Percentiles rank a stretch among this genome's conserved stretches.
Evolutionary conservation across 192 early-diverging fungal genomes (phyloP).

Genomic region (Coemansia sp.): DNA sequence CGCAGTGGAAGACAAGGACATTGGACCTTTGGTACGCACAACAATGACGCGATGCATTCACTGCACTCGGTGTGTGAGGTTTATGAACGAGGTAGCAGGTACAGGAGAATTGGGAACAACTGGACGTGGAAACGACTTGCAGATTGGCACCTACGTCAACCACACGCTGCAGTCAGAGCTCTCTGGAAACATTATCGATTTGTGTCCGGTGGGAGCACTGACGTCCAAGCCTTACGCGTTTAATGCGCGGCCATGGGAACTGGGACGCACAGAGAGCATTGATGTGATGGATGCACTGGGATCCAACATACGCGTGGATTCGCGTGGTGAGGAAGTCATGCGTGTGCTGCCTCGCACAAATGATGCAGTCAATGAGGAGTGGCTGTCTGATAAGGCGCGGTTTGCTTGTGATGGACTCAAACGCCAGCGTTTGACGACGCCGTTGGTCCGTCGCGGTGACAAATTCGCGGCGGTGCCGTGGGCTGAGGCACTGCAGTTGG

Average conservation of each 20-base stretch:
- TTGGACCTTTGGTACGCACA: constrained; percentile 95
- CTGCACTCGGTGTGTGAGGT: constrained; percentile 98
- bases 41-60: constrained; percentile 99
- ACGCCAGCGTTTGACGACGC: constrained; percentile 90
- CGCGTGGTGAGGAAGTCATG: constrained; percentile 95
- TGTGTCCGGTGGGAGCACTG: constrained; percentile 97
- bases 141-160: constrained; percentile 96
- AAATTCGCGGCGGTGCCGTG: constrained; percentile 83
- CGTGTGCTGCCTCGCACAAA: constrained; percentile 92
- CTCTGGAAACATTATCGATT: constrained; percentile 96
- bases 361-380: constrained; percentile 98
- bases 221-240: constrained; percentile 97
- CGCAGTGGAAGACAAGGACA: constrained; percentile 95
- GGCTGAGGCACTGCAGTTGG: constrained; percentile 76
- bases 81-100: constrained; percentile 97
- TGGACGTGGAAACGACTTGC: constrained; percentile 96
- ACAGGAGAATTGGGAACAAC: constrained; percentile 92
- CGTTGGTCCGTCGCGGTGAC: constrained; percentile 81
- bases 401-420: constrained; percentile 95
- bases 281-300: constrained; percentile 95
- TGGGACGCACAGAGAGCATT: constrained; percentile 92
- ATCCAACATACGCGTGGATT: constrained; percentile 93
- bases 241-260: constrained; percentile 93
- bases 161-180: constrained; percentile 88
- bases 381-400: constrained; percentile 98